Conservation (phyloP, 805 yeast species). For the Lachancea nothofagi region DNA sequence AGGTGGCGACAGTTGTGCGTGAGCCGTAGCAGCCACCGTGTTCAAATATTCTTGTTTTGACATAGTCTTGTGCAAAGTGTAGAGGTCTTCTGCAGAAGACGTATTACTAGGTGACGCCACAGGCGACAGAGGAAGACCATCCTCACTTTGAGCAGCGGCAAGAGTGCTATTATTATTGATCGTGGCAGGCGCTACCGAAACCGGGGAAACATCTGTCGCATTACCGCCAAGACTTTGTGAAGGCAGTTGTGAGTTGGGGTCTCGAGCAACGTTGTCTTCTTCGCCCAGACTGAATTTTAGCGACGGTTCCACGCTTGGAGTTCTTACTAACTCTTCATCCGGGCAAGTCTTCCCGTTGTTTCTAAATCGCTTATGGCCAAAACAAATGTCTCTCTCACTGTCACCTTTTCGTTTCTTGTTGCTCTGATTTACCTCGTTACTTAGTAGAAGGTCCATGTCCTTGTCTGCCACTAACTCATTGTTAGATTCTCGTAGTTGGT, state of each 20-base stretch:
- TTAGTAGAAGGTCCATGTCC: constrained; percentile 2
- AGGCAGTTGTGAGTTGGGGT: not conserved
- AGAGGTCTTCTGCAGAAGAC: constrained; percentile 2
- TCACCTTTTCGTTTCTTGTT: constrained; percentile 1
- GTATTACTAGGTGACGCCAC: constrained; percentile 29
- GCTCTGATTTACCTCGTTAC: not conserved
- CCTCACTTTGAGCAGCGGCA: constrained; percentile 15
- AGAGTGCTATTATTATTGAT: constrained; percentile 6
- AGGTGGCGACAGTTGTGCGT: constrained; percentile 14
- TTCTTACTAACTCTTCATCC: constrained; percentile 3
- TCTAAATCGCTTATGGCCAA: constrained; percentile 3
- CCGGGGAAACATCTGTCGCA: not conserved
- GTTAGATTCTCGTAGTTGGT: constrained; percentile 11
- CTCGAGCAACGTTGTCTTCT: not conserved
- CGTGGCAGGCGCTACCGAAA: constrained; percentile 4
- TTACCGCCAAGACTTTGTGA: not conserved
- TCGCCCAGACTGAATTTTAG: constrained; percentile 1
- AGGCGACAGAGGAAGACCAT: constrained; percentile 30
- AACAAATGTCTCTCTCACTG: not conserved
- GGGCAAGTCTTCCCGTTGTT: not conserved
- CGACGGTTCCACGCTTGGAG: constrained; percentile 5
- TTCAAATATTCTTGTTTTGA: constrained; percentile 11
- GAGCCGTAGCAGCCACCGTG: constrained; percentile 13
- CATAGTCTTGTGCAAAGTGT: constrained; percentile 1
- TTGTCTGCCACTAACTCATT: constrained; percentile 1